Conservation (phyloP, 2,329 filamentous ascomycete genomes). For the Endoconidiophora polonica region DNA sequence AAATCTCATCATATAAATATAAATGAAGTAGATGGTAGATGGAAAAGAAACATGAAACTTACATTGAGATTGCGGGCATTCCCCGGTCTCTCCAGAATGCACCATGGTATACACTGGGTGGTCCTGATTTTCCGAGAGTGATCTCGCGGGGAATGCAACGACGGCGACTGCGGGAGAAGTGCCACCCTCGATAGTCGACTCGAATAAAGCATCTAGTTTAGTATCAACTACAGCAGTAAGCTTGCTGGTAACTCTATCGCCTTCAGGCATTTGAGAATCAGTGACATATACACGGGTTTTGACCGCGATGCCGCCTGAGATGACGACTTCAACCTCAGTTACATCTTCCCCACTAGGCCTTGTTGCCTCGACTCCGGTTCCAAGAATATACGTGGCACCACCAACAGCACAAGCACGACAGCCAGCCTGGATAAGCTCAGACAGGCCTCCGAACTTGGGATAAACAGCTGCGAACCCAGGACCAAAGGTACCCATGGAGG, state of each 20-base stretch:
- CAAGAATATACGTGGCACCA: conserved; percentile 77
- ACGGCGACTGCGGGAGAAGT: conserved; percentile 60
- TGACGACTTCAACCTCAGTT: conserved; percentile 14
- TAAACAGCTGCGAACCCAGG: conserved; percentile 78
- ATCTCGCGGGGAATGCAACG: conserved; percentile 44
- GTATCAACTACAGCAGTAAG: conserved; percentile 55
- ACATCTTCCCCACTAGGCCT: conserved; percentile 11
- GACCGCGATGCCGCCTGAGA: conserved; percentile 26
- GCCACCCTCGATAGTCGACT: conserved; percentile 53
- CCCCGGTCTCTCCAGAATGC: conserved; percentile 81
- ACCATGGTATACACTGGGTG: conserved; percentile 44
- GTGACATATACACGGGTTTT: conserved; percentile 37
- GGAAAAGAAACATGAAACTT: conserved; percentile 31
- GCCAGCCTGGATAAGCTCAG: conserved; percentile 79
- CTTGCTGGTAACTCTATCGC: conserved; percentile 5
- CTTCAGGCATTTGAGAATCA: conserved; percentile 11
- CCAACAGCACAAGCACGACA: conserved; percentile 85
- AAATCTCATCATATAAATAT: conserved; percentile 62
- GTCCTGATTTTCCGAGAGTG: conserved; percentile 23
- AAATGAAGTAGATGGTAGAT: conserved; percentile 12
- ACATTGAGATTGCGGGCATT: conserved; percentile 83
- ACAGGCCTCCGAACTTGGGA: conserved; percentile 81
- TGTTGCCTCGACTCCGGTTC: conserved; percentile 41
- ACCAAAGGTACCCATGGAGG: conserved; percentile 76
- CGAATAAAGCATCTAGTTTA: conserved; percentile 49